A percentile compares a stretch with the other conserved stretches of the same genome.
These are phyloP conservation scores for Yamagishiella unicocca DNA, from an alignment of 139 green algal species.

Conservation along the genomic window DNA sequence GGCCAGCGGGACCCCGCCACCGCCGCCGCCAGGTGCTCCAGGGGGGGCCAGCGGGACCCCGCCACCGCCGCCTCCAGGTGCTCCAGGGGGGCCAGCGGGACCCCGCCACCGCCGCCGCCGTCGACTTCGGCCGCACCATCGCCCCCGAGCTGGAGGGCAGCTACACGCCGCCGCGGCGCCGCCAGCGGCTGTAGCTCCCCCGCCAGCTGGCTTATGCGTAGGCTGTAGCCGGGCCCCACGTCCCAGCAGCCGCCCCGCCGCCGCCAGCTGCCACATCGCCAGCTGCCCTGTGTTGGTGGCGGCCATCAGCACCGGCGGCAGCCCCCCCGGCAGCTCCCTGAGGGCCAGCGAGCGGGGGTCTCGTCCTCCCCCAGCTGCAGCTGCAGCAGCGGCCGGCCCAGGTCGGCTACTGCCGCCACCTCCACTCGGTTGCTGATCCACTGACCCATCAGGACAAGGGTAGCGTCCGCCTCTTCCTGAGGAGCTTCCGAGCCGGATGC, in stretches of 20 bases:
- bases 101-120: too few species aligned
- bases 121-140: background rate
- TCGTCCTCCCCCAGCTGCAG: constrained; percentile 6
- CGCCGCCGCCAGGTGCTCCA: too few species aligned
- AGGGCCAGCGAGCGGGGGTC: constrained; percentile 39
- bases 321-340: background rate
- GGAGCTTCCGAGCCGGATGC: background rate
- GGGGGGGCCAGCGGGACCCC: too few species aligned
- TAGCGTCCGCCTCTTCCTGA: background rate
- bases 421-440: constrained; percentile 41
- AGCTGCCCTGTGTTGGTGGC: constrained; percentile 39
- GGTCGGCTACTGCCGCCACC: background rate
- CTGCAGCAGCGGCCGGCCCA: background rate
- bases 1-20: too few species aligned
- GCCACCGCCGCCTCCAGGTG: too few species aligned
- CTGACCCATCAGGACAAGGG: constrained; percentile 20
- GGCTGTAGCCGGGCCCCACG: background rate
- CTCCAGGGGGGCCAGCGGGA: too few species aligned
- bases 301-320: constrained; percentile 21
- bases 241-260: background rate
- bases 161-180: background rate
- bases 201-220: constrained; percentile 43
- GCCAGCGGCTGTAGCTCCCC: constrained; percentile 37
- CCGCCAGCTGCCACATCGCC: constrained; percentile 23
- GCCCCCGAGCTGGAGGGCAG: constrained; percentile 3